Evolutionary conservation across 1,139 yeast species (phyloP), one percentile per base, ranked within the genome.

Genomic region (Lodderomyces beijingensis): DNA sequence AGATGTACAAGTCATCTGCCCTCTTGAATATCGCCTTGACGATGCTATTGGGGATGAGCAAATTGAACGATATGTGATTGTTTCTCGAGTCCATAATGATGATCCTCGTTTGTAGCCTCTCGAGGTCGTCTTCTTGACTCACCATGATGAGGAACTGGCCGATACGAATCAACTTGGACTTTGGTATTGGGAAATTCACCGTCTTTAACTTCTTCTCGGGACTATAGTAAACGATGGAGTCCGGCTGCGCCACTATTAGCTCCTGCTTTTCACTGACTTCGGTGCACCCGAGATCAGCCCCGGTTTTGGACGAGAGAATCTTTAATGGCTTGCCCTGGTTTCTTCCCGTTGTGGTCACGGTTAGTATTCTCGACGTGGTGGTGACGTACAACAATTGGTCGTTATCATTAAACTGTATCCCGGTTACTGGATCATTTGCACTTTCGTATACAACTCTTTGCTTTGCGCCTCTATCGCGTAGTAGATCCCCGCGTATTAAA

Each of bases 401-500:
- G 22, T 58, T 55, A 20, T 34, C 33, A 38, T 66, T 64, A 44
- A 83, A 76, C 23, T 73, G 67, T 2, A 91, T 58, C 0, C 88
- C 85, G 0, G 98, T 89, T 16, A 93, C 71, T 0, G 97, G 95
- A 33, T 86, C 93, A 11, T 53, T 50, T 8, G 25, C 34, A 12
- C 79, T 71, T 42, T 82, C 85, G 49, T 78, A 86, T 1, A 89
- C 77, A 0, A 82, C 56, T 22, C 97, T 63, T 50, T 89, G 97
- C 42, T 91, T 75, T 4, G 95, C 78, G 0, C 98, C 98, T 38
- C 96, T 61, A 50, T 93, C 99, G 44, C 91, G 75, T 2, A 85
- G 49, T 28, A 93, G 59, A 53, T 91, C 98, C 5, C 98, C 99
- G 40, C 97, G 60, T 0, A 89, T 75, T 3, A 89, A 61, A 5